These are phyloP conservation scores for Sarocladium brachiariae DNA, from an alignment of 2,329 filamentous ascomycete species.

Conservation along the genomic window DNA sequence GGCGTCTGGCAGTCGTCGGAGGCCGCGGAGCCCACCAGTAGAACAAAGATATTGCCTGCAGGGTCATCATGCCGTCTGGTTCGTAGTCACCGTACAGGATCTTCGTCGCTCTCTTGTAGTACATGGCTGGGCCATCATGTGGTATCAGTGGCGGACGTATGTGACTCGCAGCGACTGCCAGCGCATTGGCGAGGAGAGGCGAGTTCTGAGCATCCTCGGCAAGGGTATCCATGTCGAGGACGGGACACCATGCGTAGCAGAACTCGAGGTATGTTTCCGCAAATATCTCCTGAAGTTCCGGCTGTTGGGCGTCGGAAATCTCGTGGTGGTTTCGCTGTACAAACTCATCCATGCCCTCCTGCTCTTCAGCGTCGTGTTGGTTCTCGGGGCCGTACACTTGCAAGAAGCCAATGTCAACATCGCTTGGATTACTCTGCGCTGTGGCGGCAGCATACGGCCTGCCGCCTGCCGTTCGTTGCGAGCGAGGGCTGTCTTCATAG, in stretches of 20 bases:
- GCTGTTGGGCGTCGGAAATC: conserved; percentile 11
- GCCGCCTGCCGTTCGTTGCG: background rate
- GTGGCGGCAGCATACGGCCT: background rate
- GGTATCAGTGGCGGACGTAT: conserved; percentile 34
- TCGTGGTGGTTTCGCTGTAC: conserved; percentile 13
- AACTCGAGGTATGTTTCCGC: conserved; percentile 35
- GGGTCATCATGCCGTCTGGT: conserved; percentile 25
- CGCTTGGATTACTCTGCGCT: conserved; percentile 21
- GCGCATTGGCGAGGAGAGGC: conserved; percentile 28
- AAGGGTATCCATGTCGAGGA: conserved; percentile 27
- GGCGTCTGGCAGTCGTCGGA: conserved; percentile 29
- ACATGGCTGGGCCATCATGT: conserved; percentile 29
- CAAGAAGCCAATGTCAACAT: conserved; percentile 28
- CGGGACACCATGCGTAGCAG: conserved; percentile 35
- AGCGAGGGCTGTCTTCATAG: background rate
- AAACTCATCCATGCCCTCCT: conserved; percentile 21
- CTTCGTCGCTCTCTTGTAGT: conserved; percentile 32
- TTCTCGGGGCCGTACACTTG: conserved; percentile 28
- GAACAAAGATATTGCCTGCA: conserved; percentile 32
- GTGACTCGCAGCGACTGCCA: conserved; percentile 32
- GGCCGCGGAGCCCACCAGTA: conserved; percentile 38
- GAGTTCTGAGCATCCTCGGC: conserved; percentile 24
- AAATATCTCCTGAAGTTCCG: conserved; percentile 30
- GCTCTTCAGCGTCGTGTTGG: conserved; percentile 22
- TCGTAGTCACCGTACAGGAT: conserved; percentile 36